Evolutionary conservation across 83 land plant species (phyloP).

Genomic region (Picea mariana): DNA sequence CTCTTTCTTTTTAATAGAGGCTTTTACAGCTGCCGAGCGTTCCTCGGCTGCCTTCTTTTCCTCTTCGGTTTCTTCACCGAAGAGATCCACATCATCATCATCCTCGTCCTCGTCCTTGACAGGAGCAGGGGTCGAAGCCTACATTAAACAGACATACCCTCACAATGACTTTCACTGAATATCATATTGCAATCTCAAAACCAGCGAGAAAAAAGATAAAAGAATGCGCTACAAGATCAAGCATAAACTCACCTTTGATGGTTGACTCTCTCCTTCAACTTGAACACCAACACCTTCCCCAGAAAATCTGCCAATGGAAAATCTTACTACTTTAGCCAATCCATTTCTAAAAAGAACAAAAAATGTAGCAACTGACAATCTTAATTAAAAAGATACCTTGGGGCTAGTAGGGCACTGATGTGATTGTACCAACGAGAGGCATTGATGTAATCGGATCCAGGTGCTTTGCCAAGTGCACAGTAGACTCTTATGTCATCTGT

Average conservation of each 20-base stretch:
- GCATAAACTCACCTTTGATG: background rate
- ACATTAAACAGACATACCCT: background rate
- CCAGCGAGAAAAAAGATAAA: background rate
- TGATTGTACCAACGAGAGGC: constrained; percentile 78
- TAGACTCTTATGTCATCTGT: constrained; percentile 56
- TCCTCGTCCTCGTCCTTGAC: constrained; percentile 51
- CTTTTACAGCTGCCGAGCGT: constrained; percentile 56
- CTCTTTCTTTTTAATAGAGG: constrained; percentile 59
- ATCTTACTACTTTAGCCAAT: background rate
- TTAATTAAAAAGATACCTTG: constrained; percentile 14
- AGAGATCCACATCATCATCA: constrained; percentile 70
- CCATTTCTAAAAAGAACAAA: too few species aligned
- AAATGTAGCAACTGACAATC: background rate
- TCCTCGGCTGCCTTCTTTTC: constrained; percentile 78
- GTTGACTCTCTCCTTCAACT: background rate
- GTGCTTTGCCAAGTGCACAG: constrained; percentile 27
- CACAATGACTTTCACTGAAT: background rate
- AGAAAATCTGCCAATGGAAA: background rate
- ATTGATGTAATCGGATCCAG: constrained; percentile 43
- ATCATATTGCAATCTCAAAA: background rate
- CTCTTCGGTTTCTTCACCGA: constrained; percentile 78
- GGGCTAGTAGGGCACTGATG: constrained; percentile 55
- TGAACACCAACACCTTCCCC: constrained; percentile 8
- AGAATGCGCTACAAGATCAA: too few species aligned
- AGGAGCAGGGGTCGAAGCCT: constrained; percentile 10